Evolutionary conservation across 202 grass and related monocot species (phyloP).

Genomic region (Brachypodium distachyon): DNA sequence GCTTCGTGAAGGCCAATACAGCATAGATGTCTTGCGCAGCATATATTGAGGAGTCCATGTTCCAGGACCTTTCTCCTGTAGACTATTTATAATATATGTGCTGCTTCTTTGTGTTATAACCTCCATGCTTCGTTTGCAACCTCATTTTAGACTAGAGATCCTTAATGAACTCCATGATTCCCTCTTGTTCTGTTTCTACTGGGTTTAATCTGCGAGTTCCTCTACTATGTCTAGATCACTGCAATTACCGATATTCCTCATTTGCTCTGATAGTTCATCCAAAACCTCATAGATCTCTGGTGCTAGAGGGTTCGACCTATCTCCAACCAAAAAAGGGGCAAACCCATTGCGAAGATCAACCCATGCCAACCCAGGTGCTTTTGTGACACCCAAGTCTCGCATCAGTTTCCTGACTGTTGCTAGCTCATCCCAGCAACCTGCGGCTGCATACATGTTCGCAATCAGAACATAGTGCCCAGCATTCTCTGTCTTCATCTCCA

Average conservation of each 20-base stretch:
- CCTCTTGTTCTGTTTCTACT: background rate
- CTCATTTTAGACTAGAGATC: background rate
- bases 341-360: conserved; percentile 54
- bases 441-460: conserved; percentile 58
- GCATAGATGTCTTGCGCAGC: background rate
- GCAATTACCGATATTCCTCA: conserved; percentile 25
- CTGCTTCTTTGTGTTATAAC: background rate
- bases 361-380: conserved; percentile 53
- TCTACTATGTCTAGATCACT: conserved; percentile 29
- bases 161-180: background rate
- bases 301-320: conserved; percentile 43
- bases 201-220: background rate
- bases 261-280: conserved; percentile 49
- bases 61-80: background rate
- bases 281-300: conserved; percentile 47
- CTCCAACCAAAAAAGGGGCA: conserved; percentile 46
- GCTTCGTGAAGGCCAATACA: background rate
- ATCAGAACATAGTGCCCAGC: conserved; percentile 47
- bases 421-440: conserved; percentile 59
- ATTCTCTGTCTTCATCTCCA: conserved; percentile 48
- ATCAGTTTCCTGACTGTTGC: conserved; percentile 47
- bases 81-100: background rate
- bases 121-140: background rate
- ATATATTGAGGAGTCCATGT: background rate
- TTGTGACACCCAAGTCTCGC: conserved; percentile 39